A percentile compares a stretch with the other conserved stretches of the same genome.
Evolutionary conservation across 1,284 basidiomycete genomes (phyloP).

Genomic region (Jaminaea rosea): DNA sequence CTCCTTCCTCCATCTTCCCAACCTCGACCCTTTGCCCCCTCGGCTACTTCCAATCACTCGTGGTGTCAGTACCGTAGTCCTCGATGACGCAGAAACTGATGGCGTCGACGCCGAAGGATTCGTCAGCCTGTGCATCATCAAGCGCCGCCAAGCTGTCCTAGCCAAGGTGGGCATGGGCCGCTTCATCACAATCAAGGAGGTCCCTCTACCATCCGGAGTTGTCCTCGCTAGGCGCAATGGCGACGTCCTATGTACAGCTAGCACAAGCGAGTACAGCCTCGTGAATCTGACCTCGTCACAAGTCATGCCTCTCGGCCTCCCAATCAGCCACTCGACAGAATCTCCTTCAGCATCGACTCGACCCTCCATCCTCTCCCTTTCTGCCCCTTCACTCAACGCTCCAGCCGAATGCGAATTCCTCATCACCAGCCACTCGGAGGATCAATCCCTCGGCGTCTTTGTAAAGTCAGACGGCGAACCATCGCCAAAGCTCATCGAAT

Average conservation of each 20-base stretch:
- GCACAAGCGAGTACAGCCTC: constrained; percentile 36
- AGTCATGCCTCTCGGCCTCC: constrained; percentile 33
- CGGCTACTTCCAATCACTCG: constrained; percentile 7
- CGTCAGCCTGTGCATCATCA: constrained; percentile 35
- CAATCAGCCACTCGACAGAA: constrained; percentile 38
- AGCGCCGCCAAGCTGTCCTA: constrained; percentile 32
- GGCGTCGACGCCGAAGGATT: constrained; percentile 1
- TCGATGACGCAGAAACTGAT: constrained; percentile 14
- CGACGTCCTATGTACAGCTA: constrained; percentile 37
- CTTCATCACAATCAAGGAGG: constrained; percentile 26
- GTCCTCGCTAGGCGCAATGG: constrained; percentile 33
- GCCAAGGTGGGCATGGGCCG: constrained; percentile 24
- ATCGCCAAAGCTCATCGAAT: constrained; percentile 39
- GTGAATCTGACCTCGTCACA: constrained; percentile 25
- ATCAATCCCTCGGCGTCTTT: constrained; percentile 40
- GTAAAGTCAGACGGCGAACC: constrained; percentile 38
- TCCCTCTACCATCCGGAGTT: constrained; percentile 35
- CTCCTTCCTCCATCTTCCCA: constrained; percentile 13
- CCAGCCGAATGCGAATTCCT: constrained; percentile 28
- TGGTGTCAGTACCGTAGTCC: constrained; percentile 14
- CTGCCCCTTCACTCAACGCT: background rate
- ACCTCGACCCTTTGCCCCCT: constrained; percentile 6
- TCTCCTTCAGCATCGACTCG: constrained; percentile 32
- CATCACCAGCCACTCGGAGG: constrained; percentile 38
- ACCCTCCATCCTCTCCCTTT: constrained; percentile 36